Conservation (phyloP, 1,139 yeast genomes). For the Nakaseomyces glabratus region DNA sequence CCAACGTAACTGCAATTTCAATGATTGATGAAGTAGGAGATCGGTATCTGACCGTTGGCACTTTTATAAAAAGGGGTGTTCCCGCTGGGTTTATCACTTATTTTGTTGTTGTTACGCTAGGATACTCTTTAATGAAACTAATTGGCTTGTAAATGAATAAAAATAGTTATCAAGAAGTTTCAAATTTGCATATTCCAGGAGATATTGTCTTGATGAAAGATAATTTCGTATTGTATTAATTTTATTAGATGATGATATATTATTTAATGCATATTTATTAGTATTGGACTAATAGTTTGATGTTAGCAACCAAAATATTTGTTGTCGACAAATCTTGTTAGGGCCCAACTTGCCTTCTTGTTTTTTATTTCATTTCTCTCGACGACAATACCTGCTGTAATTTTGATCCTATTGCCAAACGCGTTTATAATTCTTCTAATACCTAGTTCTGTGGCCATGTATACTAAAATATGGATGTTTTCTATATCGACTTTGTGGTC, state of each 20-base stretch:
- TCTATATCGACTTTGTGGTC: slow-evolving; percentile 67
- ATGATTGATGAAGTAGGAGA: slow-evolving; percentile 85
- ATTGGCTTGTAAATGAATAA: slow-evolving; percentile 39
- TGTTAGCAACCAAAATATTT: slow-evolving; percentile 56
- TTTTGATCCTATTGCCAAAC: slow-evolving; percentile 51
- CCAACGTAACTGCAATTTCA: slow-evolving; percentile 90
- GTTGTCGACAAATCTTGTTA: slow-evolving; percentile 65
- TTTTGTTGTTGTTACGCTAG: slow-evolving; percentile 62
- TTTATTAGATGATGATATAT: too few species aligned
- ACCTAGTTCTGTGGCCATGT: slow-evolving; percentile 74
- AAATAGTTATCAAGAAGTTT: not conserved
- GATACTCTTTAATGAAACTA: slow-evolving; percentile 61
- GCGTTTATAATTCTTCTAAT: slow-evolving; percentile 67
- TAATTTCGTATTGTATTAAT: not conserved
- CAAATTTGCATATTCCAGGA: slow-evolving; percentile 1
- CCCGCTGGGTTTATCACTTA: slow-evolving; percentile 75
- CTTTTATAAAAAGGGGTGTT: slow-evolving; percentile 79
- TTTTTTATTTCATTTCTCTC: slow-evolving; percentile 24
- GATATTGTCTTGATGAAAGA: not conserved
- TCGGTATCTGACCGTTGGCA: slow-evolving; percentile 72
- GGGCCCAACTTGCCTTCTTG: slow-evolving; percentile 38
- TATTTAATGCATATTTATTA: too few species aligned
- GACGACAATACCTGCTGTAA: slow-evolving; percentile 65
- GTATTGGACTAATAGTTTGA: too few species aligned
- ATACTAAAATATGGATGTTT: slow-evolving; percentile 61